Conservation (phyloP, 129 eudicot species). For the Escallonia herrerae region DNA sequence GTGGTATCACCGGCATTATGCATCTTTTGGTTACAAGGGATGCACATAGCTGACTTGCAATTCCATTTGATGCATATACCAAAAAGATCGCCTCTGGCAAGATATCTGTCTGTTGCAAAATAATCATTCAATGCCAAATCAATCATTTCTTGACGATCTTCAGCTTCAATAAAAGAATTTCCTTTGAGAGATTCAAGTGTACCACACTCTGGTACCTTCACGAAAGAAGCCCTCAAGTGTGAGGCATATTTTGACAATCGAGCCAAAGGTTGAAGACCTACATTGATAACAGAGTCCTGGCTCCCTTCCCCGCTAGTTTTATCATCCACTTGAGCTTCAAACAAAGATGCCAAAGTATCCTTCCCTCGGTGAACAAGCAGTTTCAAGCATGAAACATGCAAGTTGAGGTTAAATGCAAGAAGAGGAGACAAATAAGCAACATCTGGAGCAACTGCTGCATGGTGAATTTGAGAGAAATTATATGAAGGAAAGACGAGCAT, state of each 20-base stretch:
- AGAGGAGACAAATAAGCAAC: slow-evolving; percentile 80
- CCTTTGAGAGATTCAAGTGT: slow-evolving; percentile 60
- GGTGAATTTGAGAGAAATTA: slow-evolving; percentile 28
- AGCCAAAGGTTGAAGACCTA: slow-evolving; percentile 52
- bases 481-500: slow-evolving; percentile 61
- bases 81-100: slow-evolving; percentile 77
- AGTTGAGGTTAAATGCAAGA: slow-evolving; percentile 67
- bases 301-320: slow-evolving; percentile 26
- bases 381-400: slow-evolving; percentile 72
- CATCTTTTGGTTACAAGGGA: slow-evolving; percentile 49
- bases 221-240: slow-evolving; percentile 77
- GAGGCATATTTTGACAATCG: slow-evolving; percentile 70
- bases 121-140: slow-evolving; percentile 77
- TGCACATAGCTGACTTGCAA: slow-evolving; percentile 77
- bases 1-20: slow-evolving; percentile 24
- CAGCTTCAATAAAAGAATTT: slow-evolving; percentile 57
- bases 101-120: slow-evolving; percentile 77
- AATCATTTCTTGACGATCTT: slow-evolving; percentile 75
- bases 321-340: slow-evolving; percentile 28
- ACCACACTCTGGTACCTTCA: slow-evolving; percentile 87
- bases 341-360: slow-evolving; percentile 50
- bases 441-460: slow-evolving; percentile 28
- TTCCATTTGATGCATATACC: slow-evolving; percentile 64
- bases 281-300: slow-evolving; percentile 24
- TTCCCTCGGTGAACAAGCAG: slow-evolving; percentile 64